Percentiles rank a stretch among this genome's conserved stretches.
phyloP scores from a whole-genome alignment of 2,329 filamentous ascomycete species.

The Penicillium sp. region DNA sequence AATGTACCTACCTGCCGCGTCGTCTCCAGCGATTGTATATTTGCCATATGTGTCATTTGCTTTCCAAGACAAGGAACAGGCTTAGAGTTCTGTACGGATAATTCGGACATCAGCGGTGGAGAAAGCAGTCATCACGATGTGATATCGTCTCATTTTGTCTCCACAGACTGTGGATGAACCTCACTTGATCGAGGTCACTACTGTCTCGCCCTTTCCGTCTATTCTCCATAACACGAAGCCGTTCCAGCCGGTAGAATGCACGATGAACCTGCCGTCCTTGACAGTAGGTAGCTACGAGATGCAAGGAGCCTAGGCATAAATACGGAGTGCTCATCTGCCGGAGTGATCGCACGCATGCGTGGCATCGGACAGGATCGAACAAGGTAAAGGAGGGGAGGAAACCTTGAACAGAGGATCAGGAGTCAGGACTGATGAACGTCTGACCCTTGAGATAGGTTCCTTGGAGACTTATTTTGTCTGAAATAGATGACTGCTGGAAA shows the following conservation, averaged over 20 bases:
- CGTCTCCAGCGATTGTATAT: background rate
- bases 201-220: background rate
- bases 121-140: background rate
- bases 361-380: background rate
- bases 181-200: no score
- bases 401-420: background rate
- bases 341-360: background rate
- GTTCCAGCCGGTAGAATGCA: background rate
- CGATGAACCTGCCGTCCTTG: background rate
- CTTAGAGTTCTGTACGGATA: background rate
- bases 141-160: background rate
- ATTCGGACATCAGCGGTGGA: background rate
- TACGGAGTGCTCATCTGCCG: background rate
- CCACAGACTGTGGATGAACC: background rate
- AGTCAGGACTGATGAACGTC: background rate
- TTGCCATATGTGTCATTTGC: no score
- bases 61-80: no score
- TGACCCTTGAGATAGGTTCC: slow-evolving; percentile 25
- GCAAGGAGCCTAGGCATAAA: slow-evolving; percentile 31
- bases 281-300: slow-evolving; percentile 7
- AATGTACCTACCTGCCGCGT: background rate
- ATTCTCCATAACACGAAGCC: background rate
- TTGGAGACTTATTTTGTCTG: background rate
- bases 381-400: background rate
- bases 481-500: slow-evolving; percentile 15